Evolutionary conservation across 2,329 filamentous ascomycete species (phyloP).

Genomic region (Colletotrichum tropicale): DNA sequence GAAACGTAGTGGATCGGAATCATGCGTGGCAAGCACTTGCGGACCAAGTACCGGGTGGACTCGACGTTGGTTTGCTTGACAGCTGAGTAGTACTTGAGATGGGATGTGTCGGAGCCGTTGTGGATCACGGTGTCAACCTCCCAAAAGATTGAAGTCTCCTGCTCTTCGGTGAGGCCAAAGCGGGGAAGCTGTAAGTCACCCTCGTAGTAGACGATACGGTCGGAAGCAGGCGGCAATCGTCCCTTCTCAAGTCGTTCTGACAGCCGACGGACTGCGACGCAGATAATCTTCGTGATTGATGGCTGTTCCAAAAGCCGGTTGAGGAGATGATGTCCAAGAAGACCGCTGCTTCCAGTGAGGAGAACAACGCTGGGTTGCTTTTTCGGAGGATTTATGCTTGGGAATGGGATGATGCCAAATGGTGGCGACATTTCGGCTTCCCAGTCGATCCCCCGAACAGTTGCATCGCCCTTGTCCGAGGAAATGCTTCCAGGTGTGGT

Average conservation of each 20-base stretch:
- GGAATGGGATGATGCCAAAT: neutral
- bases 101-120: conserved; percentile 21
- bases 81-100: conserved; percentile 32
- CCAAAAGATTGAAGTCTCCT: neutral
- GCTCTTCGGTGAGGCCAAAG: conserved; percentile 40
- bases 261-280: neutral
- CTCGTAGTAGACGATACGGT: conserved; percentile 15
- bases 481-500: neutral
- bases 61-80: conserved; percentile 32
- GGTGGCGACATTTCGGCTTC: neutral
- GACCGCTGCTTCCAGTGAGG: neutral
- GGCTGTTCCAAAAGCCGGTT: neutral
- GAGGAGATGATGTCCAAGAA: neutral
- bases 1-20: conserved; percentile 44
- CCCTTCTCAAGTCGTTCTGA: neutral
- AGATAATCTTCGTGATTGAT: neutral
- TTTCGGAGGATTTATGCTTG: neutral
- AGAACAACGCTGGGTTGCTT: neutral
- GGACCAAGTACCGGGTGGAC: conserved; percentile 31
- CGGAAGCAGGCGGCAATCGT: neutral
- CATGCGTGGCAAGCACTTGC: conserved; percentile 20
- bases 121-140: conserved; percentile 55
- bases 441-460: conserved; percentile 22
- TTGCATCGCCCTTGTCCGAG: neutral
- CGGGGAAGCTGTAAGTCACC: conserved; percentile 39